Evolutionary conservation across 2,329 filamentous ascomycete species (phyloP), one percentile per base, ranked within the genome.

Genomic region (Macroventuria anomochaeta): DNA sequence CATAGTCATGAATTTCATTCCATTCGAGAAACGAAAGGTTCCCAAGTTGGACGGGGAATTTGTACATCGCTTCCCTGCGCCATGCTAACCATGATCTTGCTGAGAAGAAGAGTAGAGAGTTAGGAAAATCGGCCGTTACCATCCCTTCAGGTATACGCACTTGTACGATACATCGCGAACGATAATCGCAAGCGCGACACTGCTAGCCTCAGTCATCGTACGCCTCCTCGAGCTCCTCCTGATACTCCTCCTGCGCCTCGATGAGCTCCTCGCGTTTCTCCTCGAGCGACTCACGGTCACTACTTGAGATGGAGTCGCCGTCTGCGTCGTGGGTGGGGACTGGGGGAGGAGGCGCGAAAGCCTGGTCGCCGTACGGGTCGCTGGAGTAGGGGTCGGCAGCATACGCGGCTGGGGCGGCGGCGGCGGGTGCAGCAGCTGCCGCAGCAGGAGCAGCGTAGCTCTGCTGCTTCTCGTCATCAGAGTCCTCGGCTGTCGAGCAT

Each of bases 221-320:
- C 21, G 59, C 61, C 43, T 73, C 71, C 46, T 73, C 58, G n/a
- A 72, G 57, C 58, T 77, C 77, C 64, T 84, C 81, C 40, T 80
- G 71, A 49, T 83, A 82, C 64, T 79, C 79, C 57, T 80, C 72
- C 50, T 81, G 76, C 4, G 80, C 80, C 64, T 85, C 82, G 56
- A 83, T 79, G 3, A 83, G 69, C 48, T 79, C 79, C 67, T 85
- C 76, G 3, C 75, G 67, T 54, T 82, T 81, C 81, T 85, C 61
- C 77, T 84, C 69, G 77, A 82, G 42, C 55, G 66, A 33, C 55
- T 78, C 76, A 46, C 70, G 69, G 28, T 73, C 70, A 50, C 68
- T 71, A 58, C 69, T 72, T 53, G 70, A 73, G 38, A 73, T 72
- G 6, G 70, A 73, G 34, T 77, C 40, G 74, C 74, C 58, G 66